Conservation (phyloP, 2,329 filamentous ascomycete genomes). For the Whalleya microplaca region DNA sequence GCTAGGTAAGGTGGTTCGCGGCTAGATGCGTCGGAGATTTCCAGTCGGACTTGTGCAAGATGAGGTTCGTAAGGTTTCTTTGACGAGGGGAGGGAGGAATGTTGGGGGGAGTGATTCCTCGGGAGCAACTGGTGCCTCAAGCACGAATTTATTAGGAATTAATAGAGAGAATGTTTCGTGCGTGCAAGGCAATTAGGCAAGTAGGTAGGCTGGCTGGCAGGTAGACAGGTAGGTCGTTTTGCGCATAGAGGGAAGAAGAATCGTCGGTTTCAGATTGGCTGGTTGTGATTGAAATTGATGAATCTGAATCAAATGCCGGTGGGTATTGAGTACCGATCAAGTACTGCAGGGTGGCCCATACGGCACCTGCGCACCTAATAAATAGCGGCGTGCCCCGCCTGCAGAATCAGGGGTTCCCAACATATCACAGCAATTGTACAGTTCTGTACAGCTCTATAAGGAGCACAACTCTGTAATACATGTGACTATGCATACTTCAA, state of each 20-base stretch:
- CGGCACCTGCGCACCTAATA: too few relatives aligned
- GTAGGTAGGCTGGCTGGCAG: too few relatives aligned
- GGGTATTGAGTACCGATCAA: not conserved
- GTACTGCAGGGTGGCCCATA: not conserved
- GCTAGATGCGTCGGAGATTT: conserved; percentile 16
- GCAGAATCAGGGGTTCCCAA: too few relatives aligned
- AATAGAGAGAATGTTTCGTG: not conserved
- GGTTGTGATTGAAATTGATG: not conserved
- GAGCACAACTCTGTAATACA: too few relatives aligned
- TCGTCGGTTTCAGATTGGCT: not conserved
- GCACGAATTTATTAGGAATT: not conserved
- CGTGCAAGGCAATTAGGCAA: not conserved
- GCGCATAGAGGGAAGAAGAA: not conserved
- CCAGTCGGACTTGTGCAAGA: conserved; percentile 6
- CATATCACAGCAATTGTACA: too few relatives aligned
- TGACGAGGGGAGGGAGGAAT: not conserved
- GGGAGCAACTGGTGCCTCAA: too few relatives aligned
- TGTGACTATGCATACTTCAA: too few relatives aligned
- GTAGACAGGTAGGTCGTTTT: not conserved
- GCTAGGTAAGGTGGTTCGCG: conserved; percentile 5
- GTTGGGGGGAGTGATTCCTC: too few relatives aligned
- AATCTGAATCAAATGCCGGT: not conserved
- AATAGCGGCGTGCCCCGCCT: not conserved
- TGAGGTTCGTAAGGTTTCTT: not conserved
- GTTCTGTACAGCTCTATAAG: too few relatives aligned